A percentile compares a stretch with the other conserved stretches of the same genome.
phyloP scores from a whole-genome alignment of 345 rosid species.

The Turritis glabra region DNA sequence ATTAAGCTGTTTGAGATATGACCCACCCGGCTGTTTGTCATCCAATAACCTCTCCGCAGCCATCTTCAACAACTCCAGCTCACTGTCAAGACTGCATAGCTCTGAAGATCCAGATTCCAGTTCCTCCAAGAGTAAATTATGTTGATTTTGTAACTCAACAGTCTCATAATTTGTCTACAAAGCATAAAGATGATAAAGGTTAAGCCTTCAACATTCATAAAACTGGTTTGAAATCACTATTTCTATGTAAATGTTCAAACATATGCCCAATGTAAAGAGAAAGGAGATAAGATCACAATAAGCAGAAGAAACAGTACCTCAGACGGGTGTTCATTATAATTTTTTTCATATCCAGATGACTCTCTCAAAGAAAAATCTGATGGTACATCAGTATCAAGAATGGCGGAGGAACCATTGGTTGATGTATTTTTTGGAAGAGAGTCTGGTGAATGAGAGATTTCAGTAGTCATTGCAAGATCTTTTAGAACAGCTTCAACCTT shows the following conservation, averaged over 20 bases:
- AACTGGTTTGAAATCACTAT: slow-evolving; percentile 6
- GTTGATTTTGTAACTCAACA: slow-evolving; percentile 40
- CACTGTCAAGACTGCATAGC: slow-evolving; percentile 48
- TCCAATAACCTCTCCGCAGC: slow-evolving; percentile 62
- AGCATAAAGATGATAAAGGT: slow-evolving; percentile 25
- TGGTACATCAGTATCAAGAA: slow-evolving; percentile 15
- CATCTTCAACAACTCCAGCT: slow-evolving; percentile 53
- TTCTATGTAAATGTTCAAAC: neutral
- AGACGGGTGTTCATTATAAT: slow-evolving; percentile 27
- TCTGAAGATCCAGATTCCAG: slow-evolving; percentile 45
- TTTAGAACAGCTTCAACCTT: slow-evolving; percentile 47
- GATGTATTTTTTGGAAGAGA: slow-evolving; percentile 23
- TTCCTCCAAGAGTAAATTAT: slow-evolving; percentile 44
- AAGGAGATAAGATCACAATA: neutral
- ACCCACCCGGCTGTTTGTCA: slow-evolving; percentile 47
- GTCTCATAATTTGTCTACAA: slow-evolving; percentile 43
- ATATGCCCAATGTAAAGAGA: neutral
- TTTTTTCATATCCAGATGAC: slow-evolving; percentile 16
- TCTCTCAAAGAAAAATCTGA: slow-evolving; percentile 17
- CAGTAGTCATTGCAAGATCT: slow-evolving; percentile 47
- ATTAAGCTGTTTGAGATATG: slow-evolving; percentile 53
- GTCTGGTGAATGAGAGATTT: slow-evolving; percentile 34
- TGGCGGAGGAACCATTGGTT: slow-evolving; percentile 26
- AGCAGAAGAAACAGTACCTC: slow-evolving; percentile 45
- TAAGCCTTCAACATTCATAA: neutral